Evolutionary conservation across 2,329 filamentous ascomycete species (phyloP).

Genomic region (Ophiostoma tasmaniense): DNA sequence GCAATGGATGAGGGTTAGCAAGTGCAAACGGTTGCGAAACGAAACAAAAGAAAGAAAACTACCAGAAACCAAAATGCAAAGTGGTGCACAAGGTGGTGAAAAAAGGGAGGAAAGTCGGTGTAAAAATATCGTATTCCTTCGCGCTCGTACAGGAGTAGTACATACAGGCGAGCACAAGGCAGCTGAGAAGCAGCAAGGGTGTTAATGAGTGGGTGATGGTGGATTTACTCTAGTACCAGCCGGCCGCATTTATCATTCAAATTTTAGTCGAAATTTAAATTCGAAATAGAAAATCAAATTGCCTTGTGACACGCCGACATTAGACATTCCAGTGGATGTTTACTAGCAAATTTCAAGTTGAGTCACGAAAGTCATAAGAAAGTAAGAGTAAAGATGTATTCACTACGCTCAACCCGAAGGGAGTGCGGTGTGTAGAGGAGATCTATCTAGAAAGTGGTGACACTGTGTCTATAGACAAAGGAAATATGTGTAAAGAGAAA

Average conservation of each 20-base stretch:
- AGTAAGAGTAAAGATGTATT: not conserved
- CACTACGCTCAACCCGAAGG: conserved; percentile 16
- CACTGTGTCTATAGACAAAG: conserved; percentile 11
- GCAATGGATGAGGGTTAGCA: not conserved
- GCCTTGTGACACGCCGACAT: not conserved
- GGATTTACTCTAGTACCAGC: too few species aligned
- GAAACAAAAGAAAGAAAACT: too few species aligned
- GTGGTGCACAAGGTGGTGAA: not conserved
- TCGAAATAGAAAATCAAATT: not conserved
- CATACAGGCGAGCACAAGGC: not conserved
- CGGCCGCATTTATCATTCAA: not conserved
- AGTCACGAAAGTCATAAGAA: not conserved
- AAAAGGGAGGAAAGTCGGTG: conserved; percentile 7
- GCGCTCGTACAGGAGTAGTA: not conserved
- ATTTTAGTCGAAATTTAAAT: too few species aligned
- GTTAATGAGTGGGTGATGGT: not conserved
- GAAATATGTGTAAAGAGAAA: not conserved
- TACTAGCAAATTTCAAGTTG: not conserved
- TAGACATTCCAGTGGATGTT: not conserved
- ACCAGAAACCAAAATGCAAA: too few species aligned
- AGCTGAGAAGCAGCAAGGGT: not conserved
- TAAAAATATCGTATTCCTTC: not conserved
- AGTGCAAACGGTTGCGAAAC: not conserved
- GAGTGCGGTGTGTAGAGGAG: conserved; percentile 15
- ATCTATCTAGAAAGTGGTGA: conserved; percentile 18